Base-by-base conservation (phyloP, 768 basidiomycete genomes). In the Lentinus tigrinus region DNA sequence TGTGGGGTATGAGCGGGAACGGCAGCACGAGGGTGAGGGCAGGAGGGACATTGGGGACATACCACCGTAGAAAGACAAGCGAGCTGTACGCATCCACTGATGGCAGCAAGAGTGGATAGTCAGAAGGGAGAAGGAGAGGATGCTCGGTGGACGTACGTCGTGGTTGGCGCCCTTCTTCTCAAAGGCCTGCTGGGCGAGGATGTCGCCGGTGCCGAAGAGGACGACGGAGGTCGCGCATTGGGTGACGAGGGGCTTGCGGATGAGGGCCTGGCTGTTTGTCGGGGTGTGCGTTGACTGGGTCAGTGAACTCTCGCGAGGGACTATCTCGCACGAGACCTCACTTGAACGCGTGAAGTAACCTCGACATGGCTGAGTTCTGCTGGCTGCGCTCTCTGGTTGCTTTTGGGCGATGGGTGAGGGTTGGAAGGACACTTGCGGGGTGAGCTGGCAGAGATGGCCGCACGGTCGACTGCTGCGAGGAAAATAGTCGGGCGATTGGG, bases 161-260 rank as follows among this genome's bases (percentile, higher is more conserved):
- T 96, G 93, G 2, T 85, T 70, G 53, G 67, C 75, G 6, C 92
- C 91, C 62, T 77, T 82, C 65, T 77, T 77, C 68, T 95, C 95
- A 19, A 95, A 81, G 1, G 75, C 81, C 71, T 96, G 95, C 72
- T 97, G 94, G 0, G 94, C 94, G 42, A 95, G 81, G 1, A 94
- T 65, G 68, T 93, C 92, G 21, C 89, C 91, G 6, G 81, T 76
- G 43, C 88, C 86, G 61, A 92, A 93, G 9, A 93, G 74, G 50
- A 87, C 64, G 1, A 80, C 82, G 0, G 87, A 87, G 0, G 88
- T 88, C 0, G 73, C 71, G 56, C 85, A 88, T 63, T 89, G 87
- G 2, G 84, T 73, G 17, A 83, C 53, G 74, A 88, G 75, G 0
- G 89, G 89, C 13, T 82, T 77, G 11, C 85, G 81, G 50, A 87